Conservation (phyloP, 169 alveolate species). For the Cryptosporidium xiaoi region DNA sequence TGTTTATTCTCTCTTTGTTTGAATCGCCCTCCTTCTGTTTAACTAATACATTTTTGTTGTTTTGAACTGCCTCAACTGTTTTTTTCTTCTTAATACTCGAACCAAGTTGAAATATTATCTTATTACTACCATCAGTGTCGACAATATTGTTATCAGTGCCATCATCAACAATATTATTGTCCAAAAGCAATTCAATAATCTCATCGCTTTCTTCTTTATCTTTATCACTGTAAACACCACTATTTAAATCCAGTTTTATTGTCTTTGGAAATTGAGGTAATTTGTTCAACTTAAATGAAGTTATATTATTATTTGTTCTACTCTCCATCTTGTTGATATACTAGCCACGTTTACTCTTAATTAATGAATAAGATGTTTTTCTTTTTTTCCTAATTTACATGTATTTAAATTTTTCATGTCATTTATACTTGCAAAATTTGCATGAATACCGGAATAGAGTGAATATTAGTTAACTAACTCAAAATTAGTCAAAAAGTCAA, state of each 20-base stretch:
- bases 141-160: background rate
- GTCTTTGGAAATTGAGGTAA: slow-evolving; percentile 50
- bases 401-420: no score
- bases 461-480: no score
- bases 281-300: slow-evolving; percentile 9
- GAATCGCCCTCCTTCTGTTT: background rate
- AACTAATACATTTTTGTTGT: background rate
- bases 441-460: no score
- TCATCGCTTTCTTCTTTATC: background rate
- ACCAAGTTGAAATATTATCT: slow-evolving; percentile 38
- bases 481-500: no score
- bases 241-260: slow-evolving; percentile 20
- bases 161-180: background rate
- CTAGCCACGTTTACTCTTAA: background rate
- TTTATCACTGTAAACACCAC: background rate
- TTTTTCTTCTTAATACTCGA: slow-evolving; percentile 43
- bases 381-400: no score
- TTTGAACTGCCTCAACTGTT: slow-evolving; percentile 11
- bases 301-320: background rate
- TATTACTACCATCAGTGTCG: no score
- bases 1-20: no score
- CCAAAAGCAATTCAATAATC: background rate
- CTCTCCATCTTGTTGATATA: background rate
- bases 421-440: no score
- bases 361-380: no score